Conservation (phyloP, 352 stramenopile genomes). For the Thalassiosira delicatula region DNA sequence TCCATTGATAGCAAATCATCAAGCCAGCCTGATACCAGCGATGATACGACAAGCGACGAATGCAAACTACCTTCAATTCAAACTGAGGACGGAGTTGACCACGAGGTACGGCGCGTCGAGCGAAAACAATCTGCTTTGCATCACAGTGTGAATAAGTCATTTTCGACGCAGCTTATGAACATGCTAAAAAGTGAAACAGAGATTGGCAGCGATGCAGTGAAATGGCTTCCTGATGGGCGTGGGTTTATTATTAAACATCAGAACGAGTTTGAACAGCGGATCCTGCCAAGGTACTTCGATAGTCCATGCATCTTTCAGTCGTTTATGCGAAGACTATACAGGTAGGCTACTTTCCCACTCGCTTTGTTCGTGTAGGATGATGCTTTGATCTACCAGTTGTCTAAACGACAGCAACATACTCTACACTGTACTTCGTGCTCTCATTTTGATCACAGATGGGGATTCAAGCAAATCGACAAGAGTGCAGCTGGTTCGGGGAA, state of each 20-base stretch:
- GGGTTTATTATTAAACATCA: constrained; percentile 28
- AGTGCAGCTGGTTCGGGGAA: constrained; percentile 24
- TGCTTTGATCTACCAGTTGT: too few species aligned
- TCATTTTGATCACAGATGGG: constrained; percentile 17
- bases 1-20: constrained; percentile 8
- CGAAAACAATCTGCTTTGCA: neutral
- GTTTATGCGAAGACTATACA: constrained; percentile 28
- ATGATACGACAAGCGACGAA: constrained; percentile 26
- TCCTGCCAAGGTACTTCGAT: constrained; percentile 29
- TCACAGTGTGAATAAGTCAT: neutral
- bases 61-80: constrained; percentile 12
- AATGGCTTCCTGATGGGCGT: constrained; percentile 23
- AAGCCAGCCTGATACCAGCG: constrained; percentile 1
- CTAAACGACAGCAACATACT: too few species aligned
- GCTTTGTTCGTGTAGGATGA: too few species aligned
- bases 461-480: constrained; percentile 32
- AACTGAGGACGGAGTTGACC: neutral
- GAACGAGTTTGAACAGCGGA: constrained; percentile 2
- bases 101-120: neutral
- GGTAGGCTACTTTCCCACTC: too few species aligned
- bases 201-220: constrained; percentile 14
- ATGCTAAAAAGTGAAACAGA: constrained; percentile 22
- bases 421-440: neutral
- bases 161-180: constrained; percentile 20
- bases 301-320: constrained; percentile 24